phyloP scores from a whole-genome alignment of 2,329 filamentous ascomycete genomes.

The Colletotrichum limetticola region DNA sequence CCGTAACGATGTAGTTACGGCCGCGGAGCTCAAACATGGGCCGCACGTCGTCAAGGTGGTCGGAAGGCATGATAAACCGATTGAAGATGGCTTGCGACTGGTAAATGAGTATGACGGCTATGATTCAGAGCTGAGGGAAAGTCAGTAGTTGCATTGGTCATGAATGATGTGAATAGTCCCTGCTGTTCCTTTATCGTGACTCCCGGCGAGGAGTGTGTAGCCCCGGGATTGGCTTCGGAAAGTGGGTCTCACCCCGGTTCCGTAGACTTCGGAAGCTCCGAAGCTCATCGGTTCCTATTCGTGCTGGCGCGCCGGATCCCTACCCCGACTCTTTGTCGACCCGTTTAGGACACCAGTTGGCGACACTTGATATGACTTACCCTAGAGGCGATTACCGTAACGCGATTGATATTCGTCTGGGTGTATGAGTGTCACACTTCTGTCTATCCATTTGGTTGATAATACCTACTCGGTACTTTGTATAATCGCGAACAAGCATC shows the following conservation, averaged over 20 bases:
- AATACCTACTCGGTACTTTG: too few relatives aligned
- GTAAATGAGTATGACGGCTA: neutral
- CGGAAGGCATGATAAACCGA: slow-evolving; percentile 3
- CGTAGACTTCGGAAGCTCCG: neutral
- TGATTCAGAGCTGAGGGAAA: neutral
- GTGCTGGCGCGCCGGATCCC: neutral
- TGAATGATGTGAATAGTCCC: neutral
- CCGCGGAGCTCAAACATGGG: slow-evolving; percentile 46
- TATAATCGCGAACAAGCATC: too few relatives aligned
- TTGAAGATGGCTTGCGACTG: neutral
- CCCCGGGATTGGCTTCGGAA: neutral
- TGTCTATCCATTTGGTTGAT: neutral
- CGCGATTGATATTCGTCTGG: neutral
- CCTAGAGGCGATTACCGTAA: neutral
- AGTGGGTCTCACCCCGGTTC: neutral
- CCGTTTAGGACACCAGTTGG: neutral
- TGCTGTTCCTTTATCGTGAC: neutral
- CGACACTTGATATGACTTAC: neutral
- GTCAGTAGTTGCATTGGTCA: too few relatives aligned
- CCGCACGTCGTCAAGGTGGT: slow-evolving; percentile 39
- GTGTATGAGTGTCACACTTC: neutral
- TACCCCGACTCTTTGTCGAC: neutral
- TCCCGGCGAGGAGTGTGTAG: neutral
- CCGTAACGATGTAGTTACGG: slow-evolving; percentile 51
- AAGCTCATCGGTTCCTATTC: neutral